Evolutionary conservation across 2,329 filamentous ascomycete genomes (phyloP), one percentile per base, ranked within the genome.

Genomic region (Calonectria fujianensis): DNA sequence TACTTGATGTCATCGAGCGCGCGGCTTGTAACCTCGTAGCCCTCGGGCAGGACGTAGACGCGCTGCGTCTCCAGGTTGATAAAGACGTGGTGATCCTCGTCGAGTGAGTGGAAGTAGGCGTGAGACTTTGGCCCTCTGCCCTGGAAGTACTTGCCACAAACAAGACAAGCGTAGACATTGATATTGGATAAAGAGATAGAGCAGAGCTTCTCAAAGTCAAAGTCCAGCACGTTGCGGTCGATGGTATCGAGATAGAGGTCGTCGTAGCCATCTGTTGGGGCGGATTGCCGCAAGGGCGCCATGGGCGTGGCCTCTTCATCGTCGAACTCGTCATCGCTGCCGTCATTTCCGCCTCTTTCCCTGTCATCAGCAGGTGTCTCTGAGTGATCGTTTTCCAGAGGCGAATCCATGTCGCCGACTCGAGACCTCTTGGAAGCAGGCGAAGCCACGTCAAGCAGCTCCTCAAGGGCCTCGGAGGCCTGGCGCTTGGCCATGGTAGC

Each of bases 171-270:
- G 85, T 99, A 99, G 57, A 99, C 96, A 83, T 99, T 99, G 87
- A 98, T 98, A 84, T 98, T 98, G 64, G 96, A 98, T 10, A 99
- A 90, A 41, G 95, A 98, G 78, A 99, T 91, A 31, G 96, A 98
- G 87, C 97, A 99, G 16, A 98, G 92, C 89, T 99, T 99, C 84
- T 99, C 97, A 84, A 99, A 99, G 86, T 99, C 97, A 84, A 98
- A 98, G 86, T 99, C 97, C 72, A 98, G 93, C 61, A 98, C 93
- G 82, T 93, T 92, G 82, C 97, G 95, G 85, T 98, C 93, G 86
- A 99, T 97, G 16, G 97, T 98, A 88, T 99, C 97, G 80, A 99
- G 94, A 85, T 99, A 99, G 35, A 99, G 92, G 84, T 99, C 96
- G 81, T 94, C 93, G 87, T 98, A 99, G 76, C 96, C 96, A 83